Conservation (phyloP, 2,329 filamentous ascomycete species). For the Trichothecium sympodiale region DNA sequence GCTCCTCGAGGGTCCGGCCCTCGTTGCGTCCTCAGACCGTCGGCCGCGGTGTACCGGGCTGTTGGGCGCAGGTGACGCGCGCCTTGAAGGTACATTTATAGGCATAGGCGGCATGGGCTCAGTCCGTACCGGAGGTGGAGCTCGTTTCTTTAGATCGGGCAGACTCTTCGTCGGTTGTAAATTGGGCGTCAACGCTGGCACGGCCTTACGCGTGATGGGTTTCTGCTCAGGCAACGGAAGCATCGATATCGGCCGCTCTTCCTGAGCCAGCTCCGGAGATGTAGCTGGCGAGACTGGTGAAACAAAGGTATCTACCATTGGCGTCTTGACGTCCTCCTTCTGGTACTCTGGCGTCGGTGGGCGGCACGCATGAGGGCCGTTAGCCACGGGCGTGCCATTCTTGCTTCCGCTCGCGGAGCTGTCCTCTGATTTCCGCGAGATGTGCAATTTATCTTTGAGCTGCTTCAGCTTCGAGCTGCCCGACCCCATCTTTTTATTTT, state of each 20-base stretch:
- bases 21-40: neutral
- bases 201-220: conserved; percentile 14
- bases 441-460: conserved; percentile 17
- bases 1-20: conserved; percentile 4
- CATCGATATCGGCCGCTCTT: conserved; percentile 6
- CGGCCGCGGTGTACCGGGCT: neutral
- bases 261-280: conserved; percentile 25
- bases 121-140: conserved; percentile 8
- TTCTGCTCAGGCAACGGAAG: conserved; percentile 7
- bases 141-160: conserved; percentile 9
- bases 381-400: no score
- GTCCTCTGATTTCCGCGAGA: conserved; percentile 11
- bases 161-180: conserved; percentile 13
- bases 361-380: conserved; percentile 16
- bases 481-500: conserved; percentile 19
- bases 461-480: conserved; percentile 19
- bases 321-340: conserved; percentile 27
- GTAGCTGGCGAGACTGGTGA: conserved; percentile 34
- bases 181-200: conserved; percentile 8
- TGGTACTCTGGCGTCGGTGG: conserved; percentile 40
- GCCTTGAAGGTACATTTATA: neutral
- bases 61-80: conserved; percentile 2
- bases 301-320: conserved; percentile 21
- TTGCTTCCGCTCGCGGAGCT: conserved; percentile 2
- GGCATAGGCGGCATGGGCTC: conserved; percentile 12